Evolutionary conservation across 2,329 filamentous ascomycete species (phyloP), one percentile per base, ranked within the genome.

Genomic region (Zasmidium angulare): DNA sequence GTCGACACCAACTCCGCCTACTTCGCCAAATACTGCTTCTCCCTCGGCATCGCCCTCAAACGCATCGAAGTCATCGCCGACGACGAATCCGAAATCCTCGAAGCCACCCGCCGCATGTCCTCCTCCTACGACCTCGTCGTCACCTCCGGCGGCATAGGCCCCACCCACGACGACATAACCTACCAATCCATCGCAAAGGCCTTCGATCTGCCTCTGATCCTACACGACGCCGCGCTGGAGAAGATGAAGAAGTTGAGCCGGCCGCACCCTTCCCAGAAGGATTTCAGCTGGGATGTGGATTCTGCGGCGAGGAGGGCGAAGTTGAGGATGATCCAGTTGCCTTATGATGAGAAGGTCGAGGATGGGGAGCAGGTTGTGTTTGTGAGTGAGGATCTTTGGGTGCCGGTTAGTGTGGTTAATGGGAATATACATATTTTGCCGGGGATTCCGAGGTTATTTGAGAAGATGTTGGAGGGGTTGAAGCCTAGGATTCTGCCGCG

Each of bases 101-200:
- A 98, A 74, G 91, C 92, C 1, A 88, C 91, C 4, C 83, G 83
- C 54, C 86, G 93, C 63, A 96, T 99, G 92, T 96, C 90, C 71
- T 82, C 84, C 54, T 87, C 85, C 64, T 98, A 97, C 73, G 95
- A 98, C 76, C 91, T 98, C 73, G 90, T 99, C 49, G 91, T 98
- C 3, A 98, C 95, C 6, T 95, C 90, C 68, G 93, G 95, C 66
- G 93, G 95, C 26, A 98, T 99, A 71, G 93, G 93, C 11, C 95
- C 95, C 65, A 98, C 93, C 57, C 93, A 98, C 79, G 95, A 99
- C 76, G 95, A 99, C 73, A 98, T 98, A 68, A 98, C 95, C 23
- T 99, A 99, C 78, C 83, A 90, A 71, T 93, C 91, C 43, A 96
- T 99, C 73, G 93, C 91, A 64, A 92, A 91, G 73, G 95, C 93